Conservation (phyloP, 2,329 filamentous ascomycete species). For the Hymenoscyphus fraxineus region DNA sequence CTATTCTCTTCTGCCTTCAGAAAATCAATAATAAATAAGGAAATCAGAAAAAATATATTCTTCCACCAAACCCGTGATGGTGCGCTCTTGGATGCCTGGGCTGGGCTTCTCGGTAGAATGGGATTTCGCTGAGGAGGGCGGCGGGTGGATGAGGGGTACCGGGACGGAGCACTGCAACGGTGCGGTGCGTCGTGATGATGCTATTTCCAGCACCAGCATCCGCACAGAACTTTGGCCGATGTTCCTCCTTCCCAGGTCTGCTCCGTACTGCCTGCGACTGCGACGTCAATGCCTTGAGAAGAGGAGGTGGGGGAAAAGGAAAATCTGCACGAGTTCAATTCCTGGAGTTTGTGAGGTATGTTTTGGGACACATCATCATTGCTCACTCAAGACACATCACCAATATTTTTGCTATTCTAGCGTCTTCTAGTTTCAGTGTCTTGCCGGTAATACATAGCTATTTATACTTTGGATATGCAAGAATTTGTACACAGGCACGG, state of each 20-base stretch:
- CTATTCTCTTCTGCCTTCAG: not conserved
- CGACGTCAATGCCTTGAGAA: not conserved
- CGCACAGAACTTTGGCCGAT: not conserved
- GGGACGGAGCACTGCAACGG: not conserved
- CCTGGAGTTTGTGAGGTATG: not conserved
- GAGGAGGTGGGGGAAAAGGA: not conserved
- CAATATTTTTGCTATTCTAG: slow-evolving; percentile 1
- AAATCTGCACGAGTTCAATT: not conserved
- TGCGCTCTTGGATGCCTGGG: not conserved
- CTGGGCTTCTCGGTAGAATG: not conserved
- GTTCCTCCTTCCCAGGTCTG: not conserved
- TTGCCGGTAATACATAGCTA: not conserved
- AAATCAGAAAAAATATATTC: not conserved
- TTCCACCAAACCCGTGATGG: not conserved
- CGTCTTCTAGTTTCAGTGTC: not conserved
- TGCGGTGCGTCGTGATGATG: not conserved
- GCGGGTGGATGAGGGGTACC: not conserved
- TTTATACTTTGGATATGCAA: not conserved
- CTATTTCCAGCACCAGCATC: not conserved
- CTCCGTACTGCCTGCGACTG: not conserved
- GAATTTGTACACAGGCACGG: not conserved
- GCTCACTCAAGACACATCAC: not conserved
- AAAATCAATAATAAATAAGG: not conserved
- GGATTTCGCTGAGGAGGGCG: not conserved
- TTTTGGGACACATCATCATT: not conserved